Percentiles rank a stretch among this genome's conserved stretches.
Conservation (phyloP, 306 rosid genomes). For the Trichosanthes truncata region DNA sequence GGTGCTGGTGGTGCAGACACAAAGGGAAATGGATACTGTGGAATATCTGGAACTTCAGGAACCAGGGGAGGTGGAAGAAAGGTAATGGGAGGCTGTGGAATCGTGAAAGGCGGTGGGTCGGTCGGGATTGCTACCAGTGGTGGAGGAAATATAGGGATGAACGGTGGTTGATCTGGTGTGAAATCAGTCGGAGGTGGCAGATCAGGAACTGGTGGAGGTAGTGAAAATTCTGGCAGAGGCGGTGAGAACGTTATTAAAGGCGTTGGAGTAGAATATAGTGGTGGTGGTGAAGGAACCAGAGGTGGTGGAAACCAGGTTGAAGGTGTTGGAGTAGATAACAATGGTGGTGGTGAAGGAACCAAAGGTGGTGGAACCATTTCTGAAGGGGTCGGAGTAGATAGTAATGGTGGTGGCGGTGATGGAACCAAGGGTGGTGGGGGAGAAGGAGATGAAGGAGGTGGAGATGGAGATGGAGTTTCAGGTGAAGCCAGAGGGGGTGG, state of each 20-base stretch:
- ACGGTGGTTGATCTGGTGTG: constrained; percentile 33
- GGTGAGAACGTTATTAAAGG: constrained; percentile 28
- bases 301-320: constrained; percentile 35
- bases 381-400: constrained; percentile 26
- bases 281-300: constrained; percentile 30
- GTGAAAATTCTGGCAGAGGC: constrained; percentile 23
- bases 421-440: constrained; percentile 34
- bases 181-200: constrained; percentile 24
- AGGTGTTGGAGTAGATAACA: constrained; percentile 20
- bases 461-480: neutral
- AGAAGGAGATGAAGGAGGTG: neutral
- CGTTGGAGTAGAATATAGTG: constrained; percentile 20
- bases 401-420: constrained; percentile 29
- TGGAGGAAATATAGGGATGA: constrained; percentile 40
- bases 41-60: constrained; percentile 29
- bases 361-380: constrained; percentile 31
- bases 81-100: constrained; percentile 21
- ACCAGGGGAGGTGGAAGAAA: constrained; percentile 34
- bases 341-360: constrained; percentile 27
- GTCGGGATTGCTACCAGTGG: constrained; percentile 34
- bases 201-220: constrained; percentile 31
- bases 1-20: constrained; percentile 27
- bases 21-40: constrained; percentile 33
- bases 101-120: constrained; percentile 18
- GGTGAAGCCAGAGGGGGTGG: constrained; percentile 1